phyloP scores from a whole-genome alignment of 148 eudicot species.

The Rhododendron vialii region DNA sequence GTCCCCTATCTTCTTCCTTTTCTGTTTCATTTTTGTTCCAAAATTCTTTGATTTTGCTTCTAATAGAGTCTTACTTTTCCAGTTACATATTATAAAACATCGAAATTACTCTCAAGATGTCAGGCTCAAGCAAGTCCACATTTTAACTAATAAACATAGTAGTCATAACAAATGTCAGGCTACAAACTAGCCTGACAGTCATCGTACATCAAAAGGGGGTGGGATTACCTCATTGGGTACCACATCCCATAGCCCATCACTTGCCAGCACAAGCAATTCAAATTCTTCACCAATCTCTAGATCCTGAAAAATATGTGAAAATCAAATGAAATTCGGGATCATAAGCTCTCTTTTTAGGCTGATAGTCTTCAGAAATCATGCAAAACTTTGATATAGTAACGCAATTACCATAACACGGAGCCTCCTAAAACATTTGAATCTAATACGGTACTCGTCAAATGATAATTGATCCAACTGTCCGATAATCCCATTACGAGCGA shows the following conservation, averaged over 20 bases:
- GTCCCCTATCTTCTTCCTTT: neutral
- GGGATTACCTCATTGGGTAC: conserved; percentile 76
- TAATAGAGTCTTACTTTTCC: neutral
- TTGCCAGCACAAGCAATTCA: conserved; percentile 79
- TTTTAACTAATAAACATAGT: neutral
- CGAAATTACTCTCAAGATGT: neutral
- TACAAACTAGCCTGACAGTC: neutral
- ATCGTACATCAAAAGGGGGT: neutral
- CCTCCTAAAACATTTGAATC: neutral
- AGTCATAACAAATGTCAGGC: neutral
- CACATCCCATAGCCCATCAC: conserved; percentile 93
- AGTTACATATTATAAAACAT: neutral
- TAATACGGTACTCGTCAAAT: neutral
- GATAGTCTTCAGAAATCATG: neutral
- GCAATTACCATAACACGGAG: neutral
- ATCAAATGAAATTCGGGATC: neutral
- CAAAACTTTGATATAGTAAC: neutral
- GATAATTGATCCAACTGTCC: neutral
- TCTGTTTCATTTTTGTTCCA: neutral
- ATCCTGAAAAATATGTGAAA: conserved; percentile 35
- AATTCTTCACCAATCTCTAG: conserved; percentile 53
- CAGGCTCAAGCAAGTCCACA: neutral
- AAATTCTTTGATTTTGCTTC: neutral
- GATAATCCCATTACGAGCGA: neutral
- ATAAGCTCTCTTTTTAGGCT: neutral